Evolutionary conservation across 2,329 filamentous ascomycete genomes (phyloP), one percentile per base, ranked within the genome.

Genomic region (Apiospora saccharicola): DNA sequence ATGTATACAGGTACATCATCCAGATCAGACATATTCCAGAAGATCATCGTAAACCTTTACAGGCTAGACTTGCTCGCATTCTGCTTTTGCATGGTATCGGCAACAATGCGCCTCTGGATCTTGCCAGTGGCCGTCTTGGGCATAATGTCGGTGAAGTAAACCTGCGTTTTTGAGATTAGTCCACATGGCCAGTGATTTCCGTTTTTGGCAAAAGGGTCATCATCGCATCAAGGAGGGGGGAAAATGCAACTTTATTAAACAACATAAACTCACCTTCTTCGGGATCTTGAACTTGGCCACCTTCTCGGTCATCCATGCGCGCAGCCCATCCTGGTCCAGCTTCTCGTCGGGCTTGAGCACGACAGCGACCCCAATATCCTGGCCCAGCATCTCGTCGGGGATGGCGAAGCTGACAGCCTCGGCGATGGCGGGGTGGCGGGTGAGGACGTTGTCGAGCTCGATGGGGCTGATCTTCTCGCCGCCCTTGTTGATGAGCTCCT

Each of bases 91-190:
- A 97, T 96, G 43, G 90, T 90, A 82, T 96, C 93, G 19, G 94
- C 94, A n/a, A 97, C 94, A 78, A 95, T 94, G 74, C 93, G 89
- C 74, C 94, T 86, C 83, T 97, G 94, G 73, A 97, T 93, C 86
- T 97, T 97, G 71, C 94, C 94, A 7, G 94, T 97, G n/a, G 94
- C 94, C 4, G 94, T 96, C 88, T 97, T 97, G 74, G 94, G 94
- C 90, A 97, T 97, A 75, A 92, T 85, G 72, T 94, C 89, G 47
- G 94, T 94, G 77, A 96, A 95, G 85, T 93, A 96, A 47, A 95
- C 86, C 91, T 93, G 70, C 22, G 72, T 41, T 69, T 44, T 16
- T n/a, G 26, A 30, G 26, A 7, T 19, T 30, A n/a, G 37, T 47
- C 67, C 4, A 14, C 6, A 8, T n/a, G 26, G 67, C 30, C 44